Percentiles rank a stretch among this genome's conserved stretches.
phyloP scores from a whole-genome alignment of 495 filamentous ascomycete genomes.

The Hypoxylon perforatum region DNA sequence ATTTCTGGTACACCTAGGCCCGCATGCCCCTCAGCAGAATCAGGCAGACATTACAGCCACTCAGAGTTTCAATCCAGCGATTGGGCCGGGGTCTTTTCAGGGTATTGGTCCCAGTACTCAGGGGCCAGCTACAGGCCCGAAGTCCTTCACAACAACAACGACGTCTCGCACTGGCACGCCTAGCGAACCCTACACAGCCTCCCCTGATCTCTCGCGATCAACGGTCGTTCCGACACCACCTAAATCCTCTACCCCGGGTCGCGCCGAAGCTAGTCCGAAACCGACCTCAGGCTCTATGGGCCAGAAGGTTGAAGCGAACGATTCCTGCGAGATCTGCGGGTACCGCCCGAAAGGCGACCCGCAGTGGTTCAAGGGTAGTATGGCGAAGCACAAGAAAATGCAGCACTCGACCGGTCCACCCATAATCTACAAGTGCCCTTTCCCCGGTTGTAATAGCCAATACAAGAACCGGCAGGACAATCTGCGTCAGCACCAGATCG shows the following conservation, averaged over 20 bases:
- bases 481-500: constrained; percentile 60
- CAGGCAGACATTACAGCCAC: constrained; percentile 13
- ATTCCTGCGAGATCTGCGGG: constrained; percentile 58
- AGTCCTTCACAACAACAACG: constrained; percentile 29
- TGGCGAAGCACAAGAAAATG: constrained; percentile 64
- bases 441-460: constrained; percentile 58
- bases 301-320: constrained; percentile 52
- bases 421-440: constrained; percentile 59
- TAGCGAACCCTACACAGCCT: constrained; percentile 28
- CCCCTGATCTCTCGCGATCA: constrained; percentile 22
- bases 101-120: constrained; percentile 15
- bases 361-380: constrained; percentile 65
- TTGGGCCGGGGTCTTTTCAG: constrained; percentile 22
- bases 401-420: constrained; percentile 57
- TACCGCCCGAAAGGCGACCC: constrained; percentile 63
- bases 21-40: constrained; percentile 21
- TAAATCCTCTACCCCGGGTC: constrained; percentile 25
- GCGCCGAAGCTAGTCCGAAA: constrained; percentile 14
- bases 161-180: constrained; percentile 36
- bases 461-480: constrained; percentile 64
- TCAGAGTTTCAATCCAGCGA: constrained; percentile 11
- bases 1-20: constrained; percentile 4
- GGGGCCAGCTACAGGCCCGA: constrained; percentile 14
- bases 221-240: constrained; percentile 19
- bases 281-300: constrained; percentile 29